Conservation (phyloP, 192 early-diverging fungal species). For the Podila epigama region DNA sequence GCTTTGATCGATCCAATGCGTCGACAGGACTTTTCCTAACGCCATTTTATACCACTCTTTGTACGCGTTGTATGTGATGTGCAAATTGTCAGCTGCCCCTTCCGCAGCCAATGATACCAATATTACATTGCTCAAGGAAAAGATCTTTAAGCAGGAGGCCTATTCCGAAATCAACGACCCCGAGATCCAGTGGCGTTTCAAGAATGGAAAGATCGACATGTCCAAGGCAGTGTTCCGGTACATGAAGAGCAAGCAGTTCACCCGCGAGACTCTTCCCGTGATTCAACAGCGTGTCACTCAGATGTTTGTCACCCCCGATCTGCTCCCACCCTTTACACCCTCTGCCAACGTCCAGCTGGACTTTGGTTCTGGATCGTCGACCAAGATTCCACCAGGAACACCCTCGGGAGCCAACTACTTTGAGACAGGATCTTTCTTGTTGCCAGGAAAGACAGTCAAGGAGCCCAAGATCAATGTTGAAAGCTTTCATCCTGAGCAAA, state of each 20-base stretch:
- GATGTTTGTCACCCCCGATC: conserved; percentile 81
- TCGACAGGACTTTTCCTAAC: neutral
- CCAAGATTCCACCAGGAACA: conserved; percentile 1
- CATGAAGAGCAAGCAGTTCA: conserved; percentile 68
- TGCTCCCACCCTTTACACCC: conserved; percentile 64
- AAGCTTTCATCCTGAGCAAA: conserved; percentile 70
- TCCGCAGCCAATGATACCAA: conserved; percentile 47
- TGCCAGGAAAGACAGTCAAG: conserved; percentile 58
- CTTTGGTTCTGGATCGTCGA: conserved; percentile 29
- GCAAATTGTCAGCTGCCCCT: conserved; percentile 32
- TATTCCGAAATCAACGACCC: conserved; percentile 74
- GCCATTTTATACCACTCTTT: neutral
- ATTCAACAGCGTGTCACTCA: conserved; percentile 72
- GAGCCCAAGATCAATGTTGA: conserved; percentile 62
- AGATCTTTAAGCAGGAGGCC: conserved; percentile 62
- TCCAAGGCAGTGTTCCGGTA: conserved; percentile 73
- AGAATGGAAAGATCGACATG: conserved; percentile 69
- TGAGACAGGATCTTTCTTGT: conserved; percentile 43
- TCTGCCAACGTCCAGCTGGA: conserved; percentile 52
- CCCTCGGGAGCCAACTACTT: conserved; percentile 6
- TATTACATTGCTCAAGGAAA: conserved; percentile 58
- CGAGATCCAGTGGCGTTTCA: conserved; percentile 72
- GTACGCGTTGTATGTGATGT: too few relatives aligned
- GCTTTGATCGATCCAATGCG: too few relatives aligned
- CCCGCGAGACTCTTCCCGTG: conserved; percentile 53